Conservation (phyloP, 108 stramenopile genomes). For the Discostella stelligeroides region DNA sequence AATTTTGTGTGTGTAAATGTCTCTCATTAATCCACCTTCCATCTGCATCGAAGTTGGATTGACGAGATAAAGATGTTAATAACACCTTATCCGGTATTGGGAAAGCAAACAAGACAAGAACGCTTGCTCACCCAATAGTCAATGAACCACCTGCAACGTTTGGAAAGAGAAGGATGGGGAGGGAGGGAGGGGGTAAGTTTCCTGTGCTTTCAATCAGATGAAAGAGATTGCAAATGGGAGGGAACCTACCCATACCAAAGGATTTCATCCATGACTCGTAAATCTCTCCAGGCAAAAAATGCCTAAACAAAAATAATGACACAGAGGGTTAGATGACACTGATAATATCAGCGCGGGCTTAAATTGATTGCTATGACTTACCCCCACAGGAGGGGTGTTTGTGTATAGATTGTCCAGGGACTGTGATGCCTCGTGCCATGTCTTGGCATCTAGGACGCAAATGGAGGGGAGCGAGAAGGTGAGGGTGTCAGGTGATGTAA, state of each 20-base stretch:
- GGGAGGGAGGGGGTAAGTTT: neutral
- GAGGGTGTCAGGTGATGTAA: too few relatives aligned
- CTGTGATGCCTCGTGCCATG: constrained; percentile 34
- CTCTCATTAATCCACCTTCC: constrained; percentile 20
- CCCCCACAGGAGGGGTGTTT: constrained; percentile 13
- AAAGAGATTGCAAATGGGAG: too few relatives aligned
- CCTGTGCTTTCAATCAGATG: too few relatives aligned
- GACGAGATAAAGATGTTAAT: neutral
- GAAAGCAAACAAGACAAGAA: neutral
- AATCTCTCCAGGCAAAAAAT: constrained; percentile 36
- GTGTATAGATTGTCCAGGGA: constrained; percentile 29
- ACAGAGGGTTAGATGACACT: too few relatives aligned
- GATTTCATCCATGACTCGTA: constrained; percentile 31
- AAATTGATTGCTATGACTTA: neutral
- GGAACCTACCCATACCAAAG: constrained; percentile 38
- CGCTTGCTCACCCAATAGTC: constrained; percentile 45
- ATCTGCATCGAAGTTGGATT: neutral
- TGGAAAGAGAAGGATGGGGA: constrained; percentile 1
- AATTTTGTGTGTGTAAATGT: constrained; percentile 43
- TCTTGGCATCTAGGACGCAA: constrained; percentile 27
- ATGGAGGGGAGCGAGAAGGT: neutral
- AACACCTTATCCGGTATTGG: too few relatives aligned
- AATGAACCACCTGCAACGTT: constrained; percentile 37
- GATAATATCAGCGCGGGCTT: neutral
- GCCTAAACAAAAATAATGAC: neutral